Base-by-base conservation (phyloP, 1,284 basidiomycete genomes). In the Tausonia pullulans region DNA sequence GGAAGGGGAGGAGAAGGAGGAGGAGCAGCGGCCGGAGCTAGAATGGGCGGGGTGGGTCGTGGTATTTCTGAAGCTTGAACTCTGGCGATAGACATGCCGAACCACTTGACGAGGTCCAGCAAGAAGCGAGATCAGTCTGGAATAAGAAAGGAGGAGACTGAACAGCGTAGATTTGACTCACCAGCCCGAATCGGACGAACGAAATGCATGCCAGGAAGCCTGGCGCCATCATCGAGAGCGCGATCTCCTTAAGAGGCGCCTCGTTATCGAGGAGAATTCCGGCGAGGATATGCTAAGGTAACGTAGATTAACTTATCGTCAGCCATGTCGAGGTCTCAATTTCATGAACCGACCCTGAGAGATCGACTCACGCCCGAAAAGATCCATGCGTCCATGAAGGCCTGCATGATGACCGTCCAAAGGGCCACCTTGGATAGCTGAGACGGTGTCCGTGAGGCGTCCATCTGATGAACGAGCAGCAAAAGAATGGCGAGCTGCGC, bases 361-460 rank as follows among this genome's bases (percentile, higher is more conserved):
- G 27, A 40, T 10, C 13, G 8, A 44, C 61, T n/a, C 27, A 62
- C 61, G 14, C 58, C 58, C 11, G 50, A n/a, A 40, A 60, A 61
- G 11, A 51, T 14, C 51, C 54, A 60, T 10, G 53, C 60, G 48
- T 65, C 64, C 6, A 65, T 46, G 3, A 59, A 10, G 44, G 49
- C 44, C 16, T 65, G 64, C 49, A 60, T 55, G 1, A 10, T 46
- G 51, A 65, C 52, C 4, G 59, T 57, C n/a, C 52, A 40, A 5
- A 57, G 54, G 0, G 64, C 64, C 16, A 65, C 41, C n/a, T 65
- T 65, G 3, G 64, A 52, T 2, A 65, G 59, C 11, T 48, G 46
- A n/a, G 52, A 43, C 10, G 51, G 61, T n/a, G 61, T 39, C 40
- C 51, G 52, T 5, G 51, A 39, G 7, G 10, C 10, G 43, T 62